Conservation (phyloP, 768 basidiomycete genomes). For the Tephrocybe sp. region DNA sequence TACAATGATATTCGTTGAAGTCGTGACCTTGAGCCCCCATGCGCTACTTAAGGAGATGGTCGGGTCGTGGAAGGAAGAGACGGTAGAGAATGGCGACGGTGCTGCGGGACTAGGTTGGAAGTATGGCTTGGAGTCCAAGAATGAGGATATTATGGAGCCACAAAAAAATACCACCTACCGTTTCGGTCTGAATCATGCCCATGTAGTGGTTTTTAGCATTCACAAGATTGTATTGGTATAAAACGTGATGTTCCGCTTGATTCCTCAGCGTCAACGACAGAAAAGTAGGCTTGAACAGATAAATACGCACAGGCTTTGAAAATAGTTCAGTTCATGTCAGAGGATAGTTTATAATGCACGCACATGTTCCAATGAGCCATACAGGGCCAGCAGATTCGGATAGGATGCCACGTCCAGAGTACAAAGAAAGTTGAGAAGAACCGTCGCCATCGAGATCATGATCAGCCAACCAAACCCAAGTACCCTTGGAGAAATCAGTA, state of each 20-base stretch:
- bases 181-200: conserved; percentile 74
- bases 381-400: conserved; percentile 76
- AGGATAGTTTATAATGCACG: neutral
- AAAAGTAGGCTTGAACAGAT: neutral
- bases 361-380: conserved; percentile 77
- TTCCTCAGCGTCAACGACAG: neutral
- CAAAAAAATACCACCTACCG: conserved; percentile 36
- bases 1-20: conserved; percentile 54
- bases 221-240: conserved; percentile 69
- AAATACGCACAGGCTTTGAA: conserved; percentile 6
- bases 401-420: conserved; percentile 71
- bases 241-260: conserved; percentile 63
- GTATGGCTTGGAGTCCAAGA: conserved; percentile 49
- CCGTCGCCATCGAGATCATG: conserved; percentile 66
- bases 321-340: neutral
- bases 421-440: conserved; percentile 49
- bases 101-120: conserved; percentile 59
- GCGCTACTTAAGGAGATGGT: conserved; percentile 36
- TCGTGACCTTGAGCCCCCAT: conserved; percentile 55
- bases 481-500: conserved; percentile 39
- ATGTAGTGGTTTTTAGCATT: conserved; percentile 67
- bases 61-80: conserved; percentile 54
- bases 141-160: neutral
- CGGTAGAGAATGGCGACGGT: conserved; percentile 53
- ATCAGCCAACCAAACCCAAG: conserved; percentile 82